Base-by-base conservation (phyloP, 768 basidiomycete genomes). In the Leccinum disarticulatum region DNA sequence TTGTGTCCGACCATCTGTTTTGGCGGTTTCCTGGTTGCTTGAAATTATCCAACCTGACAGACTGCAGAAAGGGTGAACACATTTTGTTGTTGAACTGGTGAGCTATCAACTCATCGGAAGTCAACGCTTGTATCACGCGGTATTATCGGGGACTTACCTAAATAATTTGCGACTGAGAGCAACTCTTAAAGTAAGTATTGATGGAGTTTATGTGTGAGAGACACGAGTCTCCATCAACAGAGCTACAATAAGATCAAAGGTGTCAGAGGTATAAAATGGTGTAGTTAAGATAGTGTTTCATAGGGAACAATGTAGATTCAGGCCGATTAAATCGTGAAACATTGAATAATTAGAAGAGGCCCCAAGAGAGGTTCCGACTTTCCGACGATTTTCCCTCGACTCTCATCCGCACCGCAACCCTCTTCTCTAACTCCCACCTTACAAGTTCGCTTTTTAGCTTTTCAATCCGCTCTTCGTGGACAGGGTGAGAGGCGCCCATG, bases 401-500 rank as follows among this genome's bases (percentile, higher is more conserved):
- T 52, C 60, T 69, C 61, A 59, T 62, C 48, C 48, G 64, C 27
- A 61, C 51, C 0, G 67, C 72, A 10, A 72, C 73, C 54, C 72
- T 62, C 61, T 69, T 68, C 57, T 73, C 79, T 46, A 67, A 48
- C 54, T 77, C 74, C 83, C 83, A 85, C 54, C 77, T 68, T 28
- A 68, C 73, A 22, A 85, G 70, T 68, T 85, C 83, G 30, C 68
- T 52, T 57, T 74, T 72, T 11, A 84, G 68, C 28, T 70, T 76
- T 52, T 71, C 66, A 3, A 79, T 66, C 46, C 83, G 74, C 52
- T 78, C 75, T 33, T 76, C 75, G 9, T 77, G 70, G 1, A 81
- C 73, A 1, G 83, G 83, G 68, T 84, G 83, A 2, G 76, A 74
- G 1, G 73, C 60, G n/a, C 73, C 73, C 74, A 74, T 75, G 35